Conservation (phyloP, 805 yeast genomes). For the Sugiyamaella boreocaroliniensis region DNA sequence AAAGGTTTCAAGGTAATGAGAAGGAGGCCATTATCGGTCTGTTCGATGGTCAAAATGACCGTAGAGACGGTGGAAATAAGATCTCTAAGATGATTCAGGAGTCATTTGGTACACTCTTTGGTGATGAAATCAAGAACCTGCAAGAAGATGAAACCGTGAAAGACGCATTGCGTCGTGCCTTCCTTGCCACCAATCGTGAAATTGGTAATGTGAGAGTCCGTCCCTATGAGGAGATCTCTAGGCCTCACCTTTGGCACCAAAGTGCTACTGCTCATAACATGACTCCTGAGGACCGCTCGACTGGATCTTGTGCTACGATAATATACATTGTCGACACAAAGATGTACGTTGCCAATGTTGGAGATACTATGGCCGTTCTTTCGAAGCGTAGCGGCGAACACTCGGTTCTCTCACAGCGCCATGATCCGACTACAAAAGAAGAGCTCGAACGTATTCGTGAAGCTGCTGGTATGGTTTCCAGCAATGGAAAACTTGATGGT, state of each 20-base stretch:
- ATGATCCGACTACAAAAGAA: constrained; percentile 70
- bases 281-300: constrained; percentile 57
- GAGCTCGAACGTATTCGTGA: constrained; percentile 72
- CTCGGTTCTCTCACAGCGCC: constrained; percentile 63
- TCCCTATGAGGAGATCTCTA: constrained; percentile 26
- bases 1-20: constrained; percentile 77
- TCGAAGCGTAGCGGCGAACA: constrained; percentile 78
- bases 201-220: constrained; percentile 46
- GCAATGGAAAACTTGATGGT: constrained; percentile 80
- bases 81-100: constrained; percentile 68
- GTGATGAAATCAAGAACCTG: constrained; percentile 52
- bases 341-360: constrained; percentile 79
- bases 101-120: constrained; percentile 58
- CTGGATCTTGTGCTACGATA: constrained; percentile 83
- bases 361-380: constrained; percentile 79
- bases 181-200: constrained; percentile 72
- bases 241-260: constrained; percentile 44
- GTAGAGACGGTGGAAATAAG: constrained; percentile 32
- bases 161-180: constrained; percentile 77
- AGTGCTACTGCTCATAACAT: constrained; percentile 48
- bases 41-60: constrained; percentile 70
- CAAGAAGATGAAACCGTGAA: constrained; percentile 46
- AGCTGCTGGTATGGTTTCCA: constrained; percentile 84
- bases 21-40: constrained; percentile 75
- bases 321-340: constrained; percentile 66